A percentile compares a stretch with the other conserved stretches of the same genome.
phyloP scores from a whole-genome alignment of 768 basidiomycete genomes.

The Leccinum subgranulosum region DNA sequence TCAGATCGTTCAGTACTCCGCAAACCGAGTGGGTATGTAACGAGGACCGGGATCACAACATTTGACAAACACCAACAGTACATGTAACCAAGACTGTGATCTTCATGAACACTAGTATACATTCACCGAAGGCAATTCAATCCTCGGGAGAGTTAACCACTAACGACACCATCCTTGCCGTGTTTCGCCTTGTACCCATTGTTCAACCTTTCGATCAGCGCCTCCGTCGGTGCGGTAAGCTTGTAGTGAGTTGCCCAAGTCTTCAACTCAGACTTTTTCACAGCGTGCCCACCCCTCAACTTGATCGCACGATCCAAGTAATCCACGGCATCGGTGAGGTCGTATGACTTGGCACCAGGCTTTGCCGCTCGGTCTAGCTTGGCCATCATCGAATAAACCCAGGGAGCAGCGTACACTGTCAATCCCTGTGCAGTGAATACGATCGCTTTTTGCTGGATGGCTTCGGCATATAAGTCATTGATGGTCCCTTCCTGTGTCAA shows the following conservation, averaged over 20 bases:
- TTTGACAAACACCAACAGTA: neutral
- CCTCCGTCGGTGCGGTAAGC: neutral
- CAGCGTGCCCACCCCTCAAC: neutral
- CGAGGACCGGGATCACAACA: neutral
- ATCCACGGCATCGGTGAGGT: conserved; percentile 7
- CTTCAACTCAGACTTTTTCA: conserved; percentile 6
- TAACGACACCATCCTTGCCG: neutral
- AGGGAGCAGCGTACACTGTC: conserved; percentile 12
- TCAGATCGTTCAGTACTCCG: no score
- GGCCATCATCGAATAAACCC: conserved; percentile 8
- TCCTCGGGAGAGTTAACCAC: neutral
- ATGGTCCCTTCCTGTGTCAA: neutral
- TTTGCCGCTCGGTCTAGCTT: conserved; percentile 8
- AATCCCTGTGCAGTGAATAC: conserved; percentile 7
- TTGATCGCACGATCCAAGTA: conserved; percentile 1
- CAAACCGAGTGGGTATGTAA: neutral
- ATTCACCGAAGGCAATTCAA: neutral
- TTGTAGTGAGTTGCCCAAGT: conserved; percentile 1
- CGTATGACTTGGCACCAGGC: conserved; percentile 5
- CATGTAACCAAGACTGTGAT: neutral
- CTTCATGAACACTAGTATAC: neutral
- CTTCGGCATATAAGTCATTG: neutral
- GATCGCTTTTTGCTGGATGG: conserved; percentile 1
- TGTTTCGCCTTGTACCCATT: neutral
- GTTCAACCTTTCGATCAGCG: neutral